Base-by-base conservation (phyloP, 805 yeast genomes). In the Isabelozyma pseudorhagii region DNA sequence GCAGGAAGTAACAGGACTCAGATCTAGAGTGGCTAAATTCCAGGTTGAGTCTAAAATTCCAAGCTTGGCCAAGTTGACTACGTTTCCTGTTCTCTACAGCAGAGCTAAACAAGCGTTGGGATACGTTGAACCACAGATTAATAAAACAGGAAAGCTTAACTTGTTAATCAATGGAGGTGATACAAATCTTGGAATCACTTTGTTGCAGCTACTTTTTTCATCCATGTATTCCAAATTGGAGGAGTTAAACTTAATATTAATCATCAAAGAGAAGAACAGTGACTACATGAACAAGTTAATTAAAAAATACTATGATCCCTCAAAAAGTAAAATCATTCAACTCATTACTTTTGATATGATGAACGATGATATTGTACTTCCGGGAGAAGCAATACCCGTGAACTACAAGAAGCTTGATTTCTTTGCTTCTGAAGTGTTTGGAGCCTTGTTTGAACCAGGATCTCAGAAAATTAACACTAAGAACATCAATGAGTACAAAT, bases 111-210 rank as follows among this genome's bases (percentile, higher is more conserved):
- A 69, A 47, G 63, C 69, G 1, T 60, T 72, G 27, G 48, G 59
- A 6, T 63, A 67, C 50, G 52, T 68, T 48, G 61, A 61, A 14
- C 38, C 51, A 4, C 47, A 52, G 2, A 48, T 53, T 11, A 43
- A 46, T 13, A 47, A 47, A 5, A 55, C 54, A 6, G 49, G 49
- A 3, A 52, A 55, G 17, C 69, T 69, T 8, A 69, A 61, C 45
- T 51, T 74, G 13, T 56, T 74, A 34, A 69, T 74, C 50, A 72
- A 74, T 55, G 79, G 79, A 25, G 79, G 70, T 3, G 77, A 74
- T 50, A 72, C 78, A 8, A 57, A 63, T 40, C 51, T 74, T 21
- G 77, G 76, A 0, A 54, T 57, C 31, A 74, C 74, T 6, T 31
- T 74, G 4, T 49, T 69, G 4, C 78, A 74, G 51, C 28, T 66